These are phyloP conservation scores for Blastocystis sp. DNA, from an alignment of 352 stramenopile genomes.

Conservation along the genomic window DNA sequence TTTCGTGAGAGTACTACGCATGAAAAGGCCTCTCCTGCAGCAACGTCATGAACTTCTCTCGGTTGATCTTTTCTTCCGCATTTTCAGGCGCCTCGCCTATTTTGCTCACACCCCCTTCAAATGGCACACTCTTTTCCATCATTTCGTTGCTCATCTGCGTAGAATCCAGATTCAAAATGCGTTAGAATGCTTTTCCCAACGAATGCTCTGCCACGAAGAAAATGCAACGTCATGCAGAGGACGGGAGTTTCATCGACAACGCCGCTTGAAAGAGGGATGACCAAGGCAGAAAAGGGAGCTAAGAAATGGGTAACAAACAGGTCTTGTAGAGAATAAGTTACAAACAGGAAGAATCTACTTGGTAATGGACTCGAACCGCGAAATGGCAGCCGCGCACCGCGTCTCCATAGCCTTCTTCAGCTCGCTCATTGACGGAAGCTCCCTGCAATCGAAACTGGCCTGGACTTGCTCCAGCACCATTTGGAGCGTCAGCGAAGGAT, in stretches of 20 bases:
- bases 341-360: background rate
- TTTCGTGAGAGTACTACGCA: constrained; percentile 9
- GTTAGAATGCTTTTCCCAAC: background rate
- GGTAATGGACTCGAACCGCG: background rate
- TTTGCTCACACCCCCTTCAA: background rate
- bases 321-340: background rate
- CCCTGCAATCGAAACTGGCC: background rate
- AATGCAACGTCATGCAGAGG: background rate
- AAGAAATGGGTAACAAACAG: background rate
- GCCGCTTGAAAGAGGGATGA: too few species aligned
- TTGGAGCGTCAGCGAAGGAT: background rate
- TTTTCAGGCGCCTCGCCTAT: constrained; percentile 31
- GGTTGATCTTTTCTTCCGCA: constrained; percentile 17
- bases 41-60: constrained; percentile 40
- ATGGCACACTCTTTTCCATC: background rate
- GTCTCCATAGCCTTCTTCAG: background rate
- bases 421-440: background rate
- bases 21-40: background rate
- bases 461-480: background rate
- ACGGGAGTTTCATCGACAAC: background rate
- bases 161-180: background rate
- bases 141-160: background rate
- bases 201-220: background rate
- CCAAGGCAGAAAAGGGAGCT: background rate
- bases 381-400: background rate